These are phyloP conservation scores for Lactarius sanguifluus DNA, from an alignment of 768 basidiomycete species.

Conservation along the genomic window DNA sequence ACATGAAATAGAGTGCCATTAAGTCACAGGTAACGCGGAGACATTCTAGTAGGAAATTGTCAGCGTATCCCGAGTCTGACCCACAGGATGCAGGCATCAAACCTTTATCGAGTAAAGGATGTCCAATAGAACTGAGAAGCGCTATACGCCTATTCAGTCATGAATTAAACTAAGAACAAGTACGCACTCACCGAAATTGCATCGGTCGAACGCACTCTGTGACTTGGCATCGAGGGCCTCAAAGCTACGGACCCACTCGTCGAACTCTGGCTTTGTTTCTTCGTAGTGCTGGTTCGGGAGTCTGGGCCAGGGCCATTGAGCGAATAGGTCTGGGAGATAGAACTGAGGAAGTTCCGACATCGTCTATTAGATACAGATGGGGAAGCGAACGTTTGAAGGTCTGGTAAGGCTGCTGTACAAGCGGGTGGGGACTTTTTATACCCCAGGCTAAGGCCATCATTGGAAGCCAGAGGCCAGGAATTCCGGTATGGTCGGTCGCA, in stretches of 20 bases:
- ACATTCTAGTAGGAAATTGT: slow-evolving; percentile 3
- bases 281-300: slow-evolving; percentile 5
- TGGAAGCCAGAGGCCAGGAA: too few relatives aligned
- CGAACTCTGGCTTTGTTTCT: slow-evolving; percentile 8
- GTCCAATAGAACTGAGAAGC: too few relatives aligned
- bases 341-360: slow-evolving; percentile 3
- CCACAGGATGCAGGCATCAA: too few relatives aligned
- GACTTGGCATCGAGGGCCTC: slow-evolving; percentile 14
- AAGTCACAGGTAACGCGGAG: slow-evolving; percentile 19
- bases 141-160: too few relatives aligned
- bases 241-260: slow-evolving; percentile 5
- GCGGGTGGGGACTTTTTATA: too few relatives aligned
- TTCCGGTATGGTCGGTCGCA: too few relatives aligned
- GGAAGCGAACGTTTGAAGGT: too few relatives aligned
- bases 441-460: too few relatives aligned
- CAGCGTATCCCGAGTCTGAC: neutral
- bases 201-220: slow-evolving; percentile 12
- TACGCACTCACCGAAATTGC: slow-evolving; percentile 6
- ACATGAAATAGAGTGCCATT: slow-evolving; percentile 11
- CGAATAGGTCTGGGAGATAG: slow-evolving; percentile 8
- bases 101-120: too few relatives aligned
- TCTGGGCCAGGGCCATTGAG: slow-evolving; percentile 12
- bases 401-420: too few relatives aligned
- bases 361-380: too few relatives aligned
- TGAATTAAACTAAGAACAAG: too few relatives aligned